phyloP scores from a whole-genome alignment of 306 rosid genomes.

The Coriaria nepalensis region DNA sequence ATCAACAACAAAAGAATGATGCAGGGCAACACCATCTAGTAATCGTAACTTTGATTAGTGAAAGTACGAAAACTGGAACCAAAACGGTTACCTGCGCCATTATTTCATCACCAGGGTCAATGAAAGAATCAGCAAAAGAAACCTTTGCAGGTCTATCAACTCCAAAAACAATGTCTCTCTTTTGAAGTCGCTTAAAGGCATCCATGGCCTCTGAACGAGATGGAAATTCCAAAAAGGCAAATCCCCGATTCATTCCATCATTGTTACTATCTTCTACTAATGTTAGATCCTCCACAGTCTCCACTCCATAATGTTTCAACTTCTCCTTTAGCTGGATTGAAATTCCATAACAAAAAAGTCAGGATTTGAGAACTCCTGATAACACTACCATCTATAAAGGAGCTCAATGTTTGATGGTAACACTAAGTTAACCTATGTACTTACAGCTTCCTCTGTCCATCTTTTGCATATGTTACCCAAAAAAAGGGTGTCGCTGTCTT shows the following conservation, averaged over 20 bases:
- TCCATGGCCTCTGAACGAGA: conserved; percentile 98
- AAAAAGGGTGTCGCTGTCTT: conserved; percentile 93
- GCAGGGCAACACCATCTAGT: no score
- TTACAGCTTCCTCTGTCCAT: conserved; percentile 92
- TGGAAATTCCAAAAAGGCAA: conserved; percentile 89
- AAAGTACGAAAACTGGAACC: conserved; percentile 14
- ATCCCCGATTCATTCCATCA: conserved; percentile 87
- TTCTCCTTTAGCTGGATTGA: conserved; percentile 79
- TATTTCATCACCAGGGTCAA: conserved; percentile 95
- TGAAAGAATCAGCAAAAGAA: conserved; percentile 95
- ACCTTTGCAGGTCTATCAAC: conserved; percentile 97
- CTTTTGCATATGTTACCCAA: conserved; percentile 95
- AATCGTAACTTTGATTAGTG: background rate
- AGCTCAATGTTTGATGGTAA: conserved; percentile 6
- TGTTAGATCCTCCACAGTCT: conserved; percentile 82
- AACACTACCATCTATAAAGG: conserved; percentile 9
- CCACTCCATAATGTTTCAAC: conserved; percentile 85
- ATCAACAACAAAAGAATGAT: no score
- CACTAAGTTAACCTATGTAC: conserved; percentile 27
- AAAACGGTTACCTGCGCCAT: conserved; percentile 78
- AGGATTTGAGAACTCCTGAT: conserved; percentile 22
- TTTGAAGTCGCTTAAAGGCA: conserved; percentile 86
- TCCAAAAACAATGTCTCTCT: conserved; percentile 89
- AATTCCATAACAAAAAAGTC: conserved; percentile 18
- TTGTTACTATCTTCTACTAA: conserved; percentile 83